A percentile compares a stretch with the other conserved stretches of the same genome.
These are phyloP conservation scores for Rhizopogon vulgaris DNA, from an alignment of 768 basidiomycete genomes.

Conservation along the genomic window DNA sequence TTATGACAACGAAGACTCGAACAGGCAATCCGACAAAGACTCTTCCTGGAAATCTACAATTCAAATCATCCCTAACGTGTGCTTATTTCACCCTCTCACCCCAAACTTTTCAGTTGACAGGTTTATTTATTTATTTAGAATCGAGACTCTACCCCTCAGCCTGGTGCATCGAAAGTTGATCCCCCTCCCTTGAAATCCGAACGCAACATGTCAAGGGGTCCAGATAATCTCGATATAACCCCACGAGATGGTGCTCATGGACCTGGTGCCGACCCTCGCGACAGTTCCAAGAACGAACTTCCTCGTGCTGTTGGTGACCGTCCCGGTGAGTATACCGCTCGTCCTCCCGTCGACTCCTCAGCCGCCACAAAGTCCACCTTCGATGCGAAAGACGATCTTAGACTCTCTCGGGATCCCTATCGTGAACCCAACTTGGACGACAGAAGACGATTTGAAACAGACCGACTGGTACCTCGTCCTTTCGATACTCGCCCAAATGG, in stretches of 20 bases:
- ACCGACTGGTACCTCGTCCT: conserved; percentile 6
- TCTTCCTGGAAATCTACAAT: background rate
- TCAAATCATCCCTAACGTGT: conserved; percentile 24
- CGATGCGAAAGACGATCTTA: conserved; percentile 25
- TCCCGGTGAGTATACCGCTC: conserved; percentile 24
- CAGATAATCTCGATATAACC: conserved; percentile 9
- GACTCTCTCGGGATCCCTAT: conserved; percentile 14
- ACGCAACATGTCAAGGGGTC: conserved; percentile 5
- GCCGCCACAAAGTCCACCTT: conserved; percentile 16
- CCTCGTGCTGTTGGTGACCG: conserved; percentile 12
- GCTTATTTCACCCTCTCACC: conserved; percentile 10
- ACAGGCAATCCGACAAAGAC: conserved; percentile 13
- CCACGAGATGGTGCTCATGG: conserved; percentile 2
- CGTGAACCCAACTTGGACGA: conserved; percentile 26
- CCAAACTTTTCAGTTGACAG: conserved; percentile 5
- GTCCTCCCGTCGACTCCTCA: conserved; percentile 17
- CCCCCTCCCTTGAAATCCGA: background rate
- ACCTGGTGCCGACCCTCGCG: background rate
- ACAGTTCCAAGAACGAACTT: conserved; percentile 8
- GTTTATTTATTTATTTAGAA: conserved; percentile 11
- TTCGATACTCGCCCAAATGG: conserved; percentile 12
- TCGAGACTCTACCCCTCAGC: conserved; percentile 20
- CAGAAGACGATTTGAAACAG: conserved; percentile 23
- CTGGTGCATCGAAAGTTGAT: conserved; percentile 14
- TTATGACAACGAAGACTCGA: conserved; percentile 8